These are phyloP conservation scores for Trichoderma simmonsii DNA, from an alignment of 2,329 filamentous ascomycete genomes.

Conservation along the genomic window DNA sequence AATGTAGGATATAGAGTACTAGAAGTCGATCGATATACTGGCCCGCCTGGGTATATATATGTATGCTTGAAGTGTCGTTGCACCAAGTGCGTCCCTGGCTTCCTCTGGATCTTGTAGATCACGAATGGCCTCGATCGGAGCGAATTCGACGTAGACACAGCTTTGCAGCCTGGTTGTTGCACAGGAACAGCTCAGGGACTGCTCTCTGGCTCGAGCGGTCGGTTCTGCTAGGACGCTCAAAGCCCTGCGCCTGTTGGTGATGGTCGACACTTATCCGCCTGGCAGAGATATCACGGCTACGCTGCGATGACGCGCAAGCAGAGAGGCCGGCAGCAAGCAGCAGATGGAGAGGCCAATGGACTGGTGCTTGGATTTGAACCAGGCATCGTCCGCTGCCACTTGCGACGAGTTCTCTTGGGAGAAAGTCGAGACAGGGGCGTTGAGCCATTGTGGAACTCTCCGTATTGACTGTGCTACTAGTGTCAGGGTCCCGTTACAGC, in stretches of 20 bases:
- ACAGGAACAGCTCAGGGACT: conserved; percentile 4
- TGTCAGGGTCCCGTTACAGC: neutral
- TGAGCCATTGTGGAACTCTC: conserved; percentile 4
- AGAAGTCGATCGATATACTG: neutral
- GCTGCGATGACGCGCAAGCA: conserved; percentile 11
- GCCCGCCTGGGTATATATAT: neutral
- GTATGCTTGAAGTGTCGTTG: neutral
- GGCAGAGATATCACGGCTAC: conserved; percentile 9
- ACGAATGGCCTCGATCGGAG: neutral
- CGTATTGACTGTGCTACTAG: neutral
- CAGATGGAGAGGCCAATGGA: conserved; percentile 17
- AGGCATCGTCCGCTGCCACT: conserved; percentile 39
- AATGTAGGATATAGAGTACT: neutral
- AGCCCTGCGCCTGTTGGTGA: neutral
- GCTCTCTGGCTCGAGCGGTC: conserved; percentile 19
- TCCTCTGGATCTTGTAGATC: neutral
- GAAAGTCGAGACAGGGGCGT: conserved; percentile 11
- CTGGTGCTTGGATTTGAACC: neutral
- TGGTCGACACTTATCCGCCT: neutral
- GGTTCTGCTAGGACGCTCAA: conserved; percentile 4
- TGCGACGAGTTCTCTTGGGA: conserved; percentile 16
- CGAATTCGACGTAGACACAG: neutral
- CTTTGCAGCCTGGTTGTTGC: neutral
- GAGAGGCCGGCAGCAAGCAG: conserved; percentile 16
- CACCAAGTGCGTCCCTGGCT: neutral